Percentiles rank a stretch among this genome's conserved stretches.
phyloP scores from a whole-genome alignment of 306 rosid genomes.

The Lathyrus tuberosus region DNA sequence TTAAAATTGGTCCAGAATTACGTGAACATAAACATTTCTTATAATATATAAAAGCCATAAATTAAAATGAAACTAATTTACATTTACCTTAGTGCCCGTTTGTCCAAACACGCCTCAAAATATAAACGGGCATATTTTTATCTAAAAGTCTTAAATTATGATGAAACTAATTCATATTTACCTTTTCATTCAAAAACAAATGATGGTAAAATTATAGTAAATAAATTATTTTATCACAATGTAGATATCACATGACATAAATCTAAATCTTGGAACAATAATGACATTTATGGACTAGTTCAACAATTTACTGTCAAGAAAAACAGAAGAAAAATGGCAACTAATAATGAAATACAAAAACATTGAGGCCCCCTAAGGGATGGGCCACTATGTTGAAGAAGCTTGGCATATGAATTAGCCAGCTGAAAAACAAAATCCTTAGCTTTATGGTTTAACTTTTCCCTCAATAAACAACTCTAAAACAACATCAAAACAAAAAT shows the following conservation, averaged over 20 bases:
- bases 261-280: slow-evolving; percentile 28
- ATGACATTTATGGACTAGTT: slow-evolving; percentile 59
- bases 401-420: slow-evolving; percentile 53
- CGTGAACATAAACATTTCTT: too few species aligned
- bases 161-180: too few species aligned
- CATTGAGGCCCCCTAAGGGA: slow-evolving; percentile 62
- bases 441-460: slow-evolving; percentile 62
- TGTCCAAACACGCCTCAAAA: too few species aligned
- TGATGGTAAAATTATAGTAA: neutral
- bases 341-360: slow-evolving; percentile 61
- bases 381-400: slow-evolving; percentile 54
- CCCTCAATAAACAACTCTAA: slow-evolving; percentile 71
- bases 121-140: too few species aligned
- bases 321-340: slow-evolving; percentile 50
- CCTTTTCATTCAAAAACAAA: neutral
- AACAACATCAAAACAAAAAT: slow-evolving; percentile 58
- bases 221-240: neutral
- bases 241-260: slow-evolving; percentile 5
- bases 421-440: slow-evolving; percentile 68
- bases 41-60: too few species aligned
- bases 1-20: too few species aligned
- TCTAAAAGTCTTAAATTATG: too few species aligned
- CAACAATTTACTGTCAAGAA: slow-evolving; percentile 54
- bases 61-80: too few species aligned
- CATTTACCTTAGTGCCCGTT: too few species aligned